Base-by-base conservation (phyloP, 768 basidiomycete species). In the Steccherinum ochraceum region DNA sequence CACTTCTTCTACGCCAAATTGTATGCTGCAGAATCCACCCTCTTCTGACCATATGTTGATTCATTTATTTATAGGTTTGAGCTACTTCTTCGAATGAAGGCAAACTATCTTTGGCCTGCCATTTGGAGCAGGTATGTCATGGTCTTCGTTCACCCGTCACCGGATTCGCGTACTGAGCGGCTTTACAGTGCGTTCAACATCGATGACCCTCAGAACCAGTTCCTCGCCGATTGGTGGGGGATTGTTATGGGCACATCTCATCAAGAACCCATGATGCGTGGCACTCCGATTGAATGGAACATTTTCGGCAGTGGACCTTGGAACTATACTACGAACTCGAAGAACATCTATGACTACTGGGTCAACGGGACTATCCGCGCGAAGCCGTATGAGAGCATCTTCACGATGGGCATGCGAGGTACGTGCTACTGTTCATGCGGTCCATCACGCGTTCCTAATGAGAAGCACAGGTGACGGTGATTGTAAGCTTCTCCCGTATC, bases 201-300 rank as follows among this genome's bases (percentile, higher is more conserved):
- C 12, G 82, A 86, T 55, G 83, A 84, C 53, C 67, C 74, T 0
- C 67, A 72, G 24, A 88, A 86, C 57, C 83, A 84, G 57, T 69
- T 69, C 24, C 67, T 81, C 26, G 86, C 84, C 2, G 78, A 86
- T 55, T 69, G 68, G 49, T 84, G 80, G 64, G 85, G 80, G 21
- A 72, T 86, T 42, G 83, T 81, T 26, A 86, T 86, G 81, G 82
- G 85, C 44, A 84, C 85, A 2, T 83, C 79, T 64, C 83, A 86
- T 60, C 79, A 87, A 62, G 85, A 88, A 58, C 85, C 86, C 7
- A 85, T 86, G 81, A 79, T 81, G 72, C 78, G 84, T 19, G 81
- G 82, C 26, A 81, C 79, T 2, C 84, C 85, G 3, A 73, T 76
- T 53, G 83, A 87, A 60, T 88, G 82, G 73, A 71, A 64, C 52